Evolutionary conservation across 331 rosid species (phyloP).

Genomic region (Stylosanthes scabra): DNA sequence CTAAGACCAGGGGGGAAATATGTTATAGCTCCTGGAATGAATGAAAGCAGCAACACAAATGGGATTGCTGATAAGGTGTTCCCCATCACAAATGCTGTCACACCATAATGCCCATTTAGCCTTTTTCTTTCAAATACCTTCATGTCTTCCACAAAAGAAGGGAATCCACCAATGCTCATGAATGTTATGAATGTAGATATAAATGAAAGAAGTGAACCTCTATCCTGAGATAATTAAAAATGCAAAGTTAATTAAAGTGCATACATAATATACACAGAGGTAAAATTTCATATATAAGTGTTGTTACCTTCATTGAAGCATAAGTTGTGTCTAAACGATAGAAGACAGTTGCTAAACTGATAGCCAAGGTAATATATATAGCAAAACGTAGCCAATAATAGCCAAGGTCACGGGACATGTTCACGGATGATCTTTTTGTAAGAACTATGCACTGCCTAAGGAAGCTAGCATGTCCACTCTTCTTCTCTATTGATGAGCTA

Average conservation of each 20-base stretch:
- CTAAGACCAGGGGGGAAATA: conserved; percentile 51
- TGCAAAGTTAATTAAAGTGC: no score
- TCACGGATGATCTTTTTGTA: conserved; percentile 57
- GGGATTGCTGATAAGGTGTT: conserved; percentile 71
- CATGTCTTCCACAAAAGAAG: conserved; percentile 85
- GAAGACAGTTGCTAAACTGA: conserved; percentile 57
- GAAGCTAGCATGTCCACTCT: conserved; percentile 55
- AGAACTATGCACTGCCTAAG: conserved; percentile 54
- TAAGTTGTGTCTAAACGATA: conserved; percentile 36
- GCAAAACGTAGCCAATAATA: conserved; percentile 75
- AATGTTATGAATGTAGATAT: conserved; percentile 57
- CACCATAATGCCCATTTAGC: conserved; percentile 74
- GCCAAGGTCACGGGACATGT: conserved; percentile 74
- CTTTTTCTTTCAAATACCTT: conserved; percentile 72
- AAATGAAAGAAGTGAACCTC: conserved; percentile 54
- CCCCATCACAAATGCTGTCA: conserved; percentile 53
- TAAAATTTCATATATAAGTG: no score
- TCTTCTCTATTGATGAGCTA: conserved; percentile 33
- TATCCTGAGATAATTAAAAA: conserved; percentile 45
- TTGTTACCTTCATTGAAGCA: conserved; percentile 56
- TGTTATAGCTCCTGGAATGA: conserved; percentile 41
- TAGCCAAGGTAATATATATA: conserved; percentile 46
- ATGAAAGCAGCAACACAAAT: conserved; percentile 43
- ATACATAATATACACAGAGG: no score
- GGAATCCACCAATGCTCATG: conserved; percentile 82